These are phyloP conservation scores for Boletus hoseneyae DNA, from an alignment of 1,284 basidiomycete genomes.

Conservation along the genomic window DNA sequence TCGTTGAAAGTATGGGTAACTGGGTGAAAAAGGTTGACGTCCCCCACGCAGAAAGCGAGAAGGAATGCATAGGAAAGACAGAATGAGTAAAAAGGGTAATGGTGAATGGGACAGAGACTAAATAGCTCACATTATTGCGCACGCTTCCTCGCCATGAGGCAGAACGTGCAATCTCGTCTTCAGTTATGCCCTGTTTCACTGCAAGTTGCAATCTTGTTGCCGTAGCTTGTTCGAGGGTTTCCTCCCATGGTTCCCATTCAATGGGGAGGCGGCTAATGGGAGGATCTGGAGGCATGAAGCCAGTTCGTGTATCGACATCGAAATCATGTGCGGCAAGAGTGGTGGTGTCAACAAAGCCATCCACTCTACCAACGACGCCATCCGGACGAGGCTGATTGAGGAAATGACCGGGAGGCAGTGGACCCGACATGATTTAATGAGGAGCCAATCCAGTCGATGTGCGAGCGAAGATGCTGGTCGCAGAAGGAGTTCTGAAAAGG, in stretches of 20 bases:
- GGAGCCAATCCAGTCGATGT: too few species aligned
- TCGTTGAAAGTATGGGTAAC: conserved; percentile 35
- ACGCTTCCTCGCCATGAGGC: conserved; percentile 63
- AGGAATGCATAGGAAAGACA: too few species aligned
- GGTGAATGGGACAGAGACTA: background rate
- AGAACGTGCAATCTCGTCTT: conserved; percentile 44
- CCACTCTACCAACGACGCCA: conserved; percentile 31
- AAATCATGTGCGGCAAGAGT: conserved; percentile 92
- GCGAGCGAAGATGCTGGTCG: too few species aligned
- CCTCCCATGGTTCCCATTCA: conserved; percentile 74
- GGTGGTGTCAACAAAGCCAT: conserved; percentile 71
- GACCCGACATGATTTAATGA: conserved; percentile 9
- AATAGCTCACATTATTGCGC: conserved; percentile 48
- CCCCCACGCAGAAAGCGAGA: too few species aligned
- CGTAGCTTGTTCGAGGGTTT: conserved; percentile 50
- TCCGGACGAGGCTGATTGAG: conserved; percentile 62
- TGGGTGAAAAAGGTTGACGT: conserved; percentile 15
- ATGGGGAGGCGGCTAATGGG: conserved; percentile 63
- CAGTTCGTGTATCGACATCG: conserved; percentile 88
- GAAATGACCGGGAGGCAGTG: conserved; percentile 56
- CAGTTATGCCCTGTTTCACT: conserved; percentile 41
- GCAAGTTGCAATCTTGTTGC: conserved; percentile 54
- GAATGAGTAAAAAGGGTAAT: background rate
- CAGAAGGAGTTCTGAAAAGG: too few species aligned
- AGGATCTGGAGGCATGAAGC: conserved; percentile 85